Evolutionary conservation across 148 eudicot species (phyloP).

Genomic region (Simmondsia chinensis): DNA sequence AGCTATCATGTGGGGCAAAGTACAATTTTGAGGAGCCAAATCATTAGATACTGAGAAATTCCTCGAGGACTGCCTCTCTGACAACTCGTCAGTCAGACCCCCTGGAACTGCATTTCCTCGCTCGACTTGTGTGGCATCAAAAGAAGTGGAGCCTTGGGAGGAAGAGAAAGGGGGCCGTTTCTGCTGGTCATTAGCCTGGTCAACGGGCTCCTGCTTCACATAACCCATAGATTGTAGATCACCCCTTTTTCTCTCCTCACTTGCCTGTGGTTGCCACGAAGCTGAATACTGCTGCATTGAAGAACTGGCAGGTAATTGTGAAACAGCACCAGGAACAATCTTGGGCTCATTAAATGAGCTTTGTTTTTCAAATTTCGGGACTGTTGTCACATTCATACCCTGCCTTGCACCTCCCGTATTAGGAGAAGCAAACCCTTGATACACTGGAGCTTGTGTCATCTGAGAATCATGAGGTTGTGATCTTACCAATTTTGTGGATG

Average conservation of each 20-base stretch:
- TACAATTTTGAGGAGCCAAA: constrained; percentile 20
- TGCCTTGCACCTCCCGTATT: constrained; percentile 33
- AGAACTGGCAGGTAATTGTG: no score
- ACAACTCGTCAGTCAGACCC: constrained; percentile 30
- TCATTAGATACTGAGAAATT: constrained; percentile 20
- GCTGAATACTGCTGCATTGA: constrained; percentile 30
- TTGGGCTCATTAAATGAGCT: constrained; percentile 32
- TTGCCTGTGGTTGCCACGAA: constrained; percentile 40
- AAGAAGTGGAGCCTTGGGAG: constrained; percentile 31
- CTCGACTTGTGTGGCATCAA: constrained; percentile 27
- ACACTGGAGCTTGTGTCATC: constrained; percentile 44
- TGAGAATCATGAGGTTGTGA: constrained; percentile 44
- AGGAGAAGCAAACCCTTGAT: constrained; percentile 40
- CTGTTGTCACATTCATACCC: constrained; percentile 25
- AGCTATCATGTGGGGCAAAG: constrained; percentile 20
- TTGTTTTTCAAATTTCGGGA: constrained; percentile 37
- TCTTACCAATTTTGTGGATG: constrained; percentile 37
- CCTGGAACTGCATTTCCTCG: constrained; percentile 40
- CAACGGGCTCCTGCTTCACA: constrained; percentile 62
- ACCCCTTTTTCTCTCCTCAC: constrained; percentile 38
- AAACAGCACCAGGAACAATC: constrained; percentile 37
- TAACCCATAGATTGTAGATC: constrained; percentile 31
- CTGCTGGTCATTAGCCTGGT: constrained; percentile 49
- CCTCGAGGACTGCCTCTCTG: constrained; percentile 46
- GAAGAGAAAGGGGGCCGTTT: constrained; percentile 27